These are phyloP conservation scores for Discostella stelligera DNA, from an alignment of 352 stramenopile species.

Conservation along the genomic window DNA sequence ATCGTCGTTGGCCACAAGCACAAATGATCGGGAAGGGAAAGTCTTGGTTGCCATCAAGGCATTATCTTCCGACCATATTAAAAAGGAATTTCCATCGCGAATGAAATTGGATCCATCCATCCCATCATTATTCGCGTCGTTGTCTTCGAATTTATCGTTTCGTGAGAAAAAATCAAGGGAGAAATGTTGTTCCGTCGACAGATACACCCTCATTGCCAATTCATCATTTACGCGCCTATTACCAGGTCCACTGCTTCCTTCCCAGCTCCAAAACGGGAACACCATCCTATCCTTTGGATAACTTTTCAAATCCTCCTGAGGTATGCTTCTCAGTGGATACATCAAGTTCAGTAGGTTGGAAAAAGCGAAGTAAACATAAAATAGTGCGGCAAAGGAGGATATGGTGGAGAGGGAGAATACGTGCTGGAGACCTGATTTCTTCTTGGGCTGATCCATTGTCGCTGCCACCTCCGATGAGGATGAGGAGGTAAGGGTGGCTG, in stretches of 20 bases:
- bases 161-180: conserved; percentile 32
- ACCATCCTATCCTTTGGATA: conserved; percentile 27
- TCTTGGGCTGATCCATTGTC: conserved; percentile 10
- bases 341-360: conserved; percentile 41
- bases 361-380: conserved; percentile 42
- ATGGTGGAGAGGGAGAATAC: conserved; percentile 42
- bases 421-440: conserved; percentile 30
- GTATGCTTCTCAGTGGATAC: conserved; percentile 37
- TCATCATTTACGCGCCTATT: background rate
- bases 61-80: conserved; percentile 62
- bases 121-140: conserved; percentile 15
- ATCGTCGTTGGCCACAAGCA: conserved; percentile 51
- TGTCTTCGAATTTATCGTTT: conserved; percentile 33
- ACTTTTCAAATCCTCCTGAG: conserved; percentile 29
- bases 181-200: conserved; percentile 40
- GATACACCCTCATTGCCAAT: conserved; percentile 39
- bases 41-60: conserved; percentile 44
- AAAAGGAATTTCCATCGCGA: conserved; percentile 23
- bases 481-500: too few relatives aligned
- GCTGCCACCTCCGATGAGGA: background rate
- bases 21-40: conserved; percentile 70
- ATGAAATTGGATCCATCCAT: conserved; percentile 15
- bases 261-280: conserved; percentile 36
- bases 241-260: background rate
- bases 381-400: conserved; percentile 22